phyloP scores from a whole-genome alignment of 805 yeast genomes.

The Saturnispora ahearnii region DNA sequence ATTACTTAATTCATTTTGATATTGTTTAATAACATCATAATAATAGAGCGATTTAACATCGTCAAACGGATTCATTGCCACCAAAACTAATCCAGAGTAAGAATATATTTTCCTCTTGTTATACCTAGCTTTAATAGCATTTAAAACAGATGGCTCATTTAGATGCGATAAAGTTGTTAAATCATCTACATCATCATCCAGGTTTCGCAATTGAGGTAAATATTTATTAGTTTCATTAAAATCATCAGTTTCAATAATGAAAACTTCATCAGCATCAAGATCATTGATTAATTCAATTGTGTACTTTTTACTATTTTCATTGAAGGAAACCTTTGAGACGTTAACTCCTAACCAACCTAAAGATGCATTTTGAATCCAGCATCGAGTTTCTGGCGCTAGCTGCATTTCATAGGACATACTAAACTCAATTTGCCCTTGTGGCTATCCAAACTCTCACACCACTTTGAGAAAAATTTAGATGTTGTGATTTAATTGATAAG shows the following conservation, averaged over 20 bases:
- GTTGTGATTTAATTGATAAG: background rate
- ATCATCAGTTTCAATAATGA: constrained; percentile 39
- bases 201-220: constrained; percentile 79
- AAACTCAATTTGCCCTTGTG: background rate
- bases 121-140: constrained; percentile 87
- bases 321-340: constrained; percentile 32
- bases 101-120: constrained; percentile 86
- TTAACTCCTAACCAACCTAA: constrained; percentile 72
- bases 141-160: constrained; percentile 93
- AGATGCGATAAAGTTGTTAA: constrained; percentile 83
- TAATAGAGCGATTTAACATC: constrained; percentile 81
- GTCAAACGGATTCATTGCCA: constrained; percentile 94
- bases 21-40: constrained; percentile 84
- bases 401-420: background rate
- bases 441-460: background rate
- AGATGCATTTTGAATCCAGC: constrained; percentile 71
- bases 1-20: constrained; percentile 84
- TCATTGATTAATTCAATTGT: constrained; percentile 48
- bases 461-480: background rate
- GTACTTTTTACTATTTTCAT: constrained; percentile 30
- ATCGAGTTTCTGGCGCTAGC: constrained; percentile 29
- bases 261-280: constrained; percentile 31
- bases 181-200: constrained; percentile 93
- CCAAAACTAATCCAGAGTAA: constrained; percentile 91
- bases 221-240: constrained; percentile 44